Evolutionary conservation across 1,284 basidiomycete genomes (phyloP), one percentile per base, ranked within the genome.

Genomic region (Cutaneotrichosporon cavernicola): DNA sequence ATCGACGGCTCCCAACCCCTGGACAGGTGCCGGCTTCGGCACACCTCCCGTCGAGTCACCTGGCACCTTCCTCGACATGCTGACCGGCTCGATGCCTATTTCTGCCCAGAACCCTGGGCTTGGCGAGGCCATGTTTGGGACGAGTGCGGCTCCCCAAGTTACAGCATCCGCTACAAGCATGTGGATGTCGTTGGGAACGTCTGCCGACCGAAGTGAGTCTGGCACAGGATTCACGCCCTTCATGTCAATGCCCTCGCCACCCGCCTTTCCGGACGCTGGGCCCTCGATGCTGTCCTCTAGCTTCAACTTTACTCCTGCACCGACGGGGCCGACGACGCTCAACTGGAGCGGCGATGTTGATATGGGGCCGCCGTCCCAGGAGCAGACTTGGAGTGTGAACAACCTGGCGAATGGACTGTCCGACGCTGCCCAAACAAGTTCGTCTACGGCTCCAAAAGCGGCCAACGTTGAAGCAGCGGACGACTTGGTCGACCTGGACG

Each of bases 51-150:
- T 56, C 4, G 60, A 64, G 16, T 76, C 76, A 5, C 76, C 77
- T 1, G 76, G 72, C n/a, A 67, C 74, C 2, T 76, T 79, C 60
- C 71, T 79, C 36, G 75, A 77, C 21, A 74, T 79, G 72, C 68
- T 78, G 3, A 78, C 76, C 0, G 31, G 40, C 4, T 32, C 60
- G n/a, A 47, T 61, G 16, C 18, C 64, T 8, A 1, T 13, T 8
- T 21, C 49, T 53, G 58, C 52, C 7, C 13, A 51, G 31, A 11
- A 51, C 26, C 40, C 21, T 21, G 22, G 53, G 5, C 5, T 56
- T 18, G 31, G 31, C 31, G 30, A 32, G 46, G 13, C 8, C 4
- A 46, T 47, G 36, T 32, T 49, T 31, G 40, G 38, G 4, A 21
- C 30, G 31, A 34, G 34, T 18, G 11, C 22, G 2, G 30, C 40